A percentile compares a stretch with the other conserved stretches of the same genome.
Evolutionary conservation across 805 yeast genomes (phyloP).

Genomic region (Candida nitratophila): DNA sequence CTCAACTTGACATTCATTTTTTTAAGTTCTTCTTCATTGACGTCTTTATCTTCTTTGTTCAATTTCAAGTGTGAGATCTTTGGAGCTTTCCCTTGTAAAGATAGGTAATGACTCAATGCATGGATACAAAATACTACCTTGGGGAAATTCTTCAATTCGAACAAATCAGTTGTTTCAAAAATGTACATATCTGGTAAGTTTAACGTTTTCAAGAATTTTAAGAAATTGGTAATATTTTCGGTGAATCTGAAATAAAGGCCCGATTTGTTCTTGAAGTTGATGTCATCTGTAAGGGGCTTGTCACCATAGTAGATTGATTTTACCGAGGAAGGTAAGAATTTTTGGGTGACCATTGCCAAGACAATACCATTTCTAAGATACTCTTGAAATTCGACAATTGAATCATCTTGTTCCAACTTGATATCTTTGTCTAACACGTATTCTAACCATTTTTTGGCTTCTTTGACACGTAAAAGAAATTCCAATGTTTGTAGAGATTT

Average conservation of each 20-base stretch:
- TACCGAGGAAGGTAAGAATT: slow-evolving; percentile 60
- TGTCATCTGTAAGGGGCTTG: slow-evolving; percentile 7
- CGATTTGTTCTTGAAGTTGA: slow-evolving; percentile 21
- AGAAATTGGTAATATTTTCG: slow-evolving; percentile 83
- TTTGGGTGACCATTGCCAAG: slow-evolving; percentile 70
- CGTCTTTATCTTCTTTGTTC: slow-evolving; percentile 45
- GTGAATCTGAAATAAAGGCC: slow-evolving; percentile 79
- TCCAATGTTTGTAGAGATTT: slow-evolving; percentile 29
- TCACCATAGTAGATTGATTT: slow-evolving; percentile 48
- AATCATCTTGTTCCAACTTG: slow-evolving; percentile 20
- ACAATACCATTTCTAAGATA: slow-evolving; percentile 78
- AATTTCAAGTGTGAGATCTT: slow-evolving; percentile 23
- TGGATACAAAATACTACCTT: slow-evolving; percentile 91
- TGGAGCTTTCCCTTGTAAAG: slow-evolving; percentile 38
- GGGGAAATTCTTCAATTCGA: slow-evolving; percentile 87
- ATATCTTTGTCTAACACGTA: slow-evolving; percentile 17
- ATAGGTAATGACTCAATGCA: slow-evolving; percentile 72
- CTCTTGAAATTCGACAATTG: slow-evolving; percentile 45
- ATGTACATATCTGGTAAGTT: slow-evolving; percentile 82
- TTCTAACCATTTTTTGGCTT: slow-evolving; percentile 46
- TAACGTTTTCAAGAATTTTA: slow-evolving; percentile 58
- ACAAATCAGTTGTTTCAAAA: slow-evolving; percentile 88
- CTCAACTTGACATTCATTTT: slow-evolving; percentile 62
- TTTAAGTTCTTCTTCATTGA: slow-evolving; percentile 61
- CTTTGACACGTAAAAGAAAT: slow-evolving; percentile 45